Base-by-base conservation (phyloP, 257 asterid genomes). In the Verbena officinalis region DNA sequence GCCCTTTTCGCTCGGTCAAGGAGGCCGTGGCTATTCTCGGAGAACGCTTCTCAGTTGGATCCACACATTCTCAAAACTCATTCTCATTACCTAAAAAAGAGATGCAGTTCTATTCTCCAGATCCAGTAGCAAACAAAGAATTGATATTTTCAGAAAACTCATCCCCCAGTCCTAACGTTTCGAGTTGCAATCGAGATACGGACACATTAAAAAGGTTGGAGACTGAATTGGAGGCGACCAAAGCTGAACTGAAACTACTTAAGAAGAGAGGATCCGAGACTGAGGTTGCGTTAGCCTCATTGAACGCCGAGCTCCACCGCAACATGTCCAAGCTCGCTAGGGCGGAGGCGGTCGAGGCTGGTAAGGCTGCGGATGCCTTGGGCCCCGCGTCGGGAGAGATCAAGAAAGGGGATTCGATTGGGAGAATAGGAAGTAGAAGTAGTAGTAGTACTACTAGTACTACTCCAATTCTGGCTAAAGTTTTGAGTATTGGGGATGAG, bases 1-100 rank as follows among this genome's bases (percentile, higher is more conserved):
- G 97, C 33, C 95, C 97, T 1, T 90, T 87, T 39, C 82, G 96
- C 3, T 90, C 97, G 0, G 95, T 90, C 30, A 90, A 83, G 77
- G 97, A 90, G 79, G 96, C 97, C 0, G 97, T 90, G 21, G 87
- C 86, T 11, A 82, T 83, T 15, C 82, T 91, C 30, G 96, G 89
- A 1, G 95, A 91, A 65, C 75, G 76, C 17, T 63, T 86, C 73
- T 46, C 81, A 50, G 84, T 65, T 4, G 80, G 80, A 14, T 85
- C 82, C 13, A 64, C 81, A 2, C 76, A 69, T 46, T 73, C 83
- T 0, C 81, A 81, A 0, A 78, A 61, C 53, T 74, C 78, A 67
- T 77, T 75, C 49, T 15, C 71, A 0, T 56, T 77, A 42, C 56
- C 79, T 5, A 22, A 69, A 49, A 62, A 69, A 51, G 86, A 75